Evolutionary conservation across 108 stramenopile genomes (phyloP).

Genomic region (Cyclotella atomus): DNA sequence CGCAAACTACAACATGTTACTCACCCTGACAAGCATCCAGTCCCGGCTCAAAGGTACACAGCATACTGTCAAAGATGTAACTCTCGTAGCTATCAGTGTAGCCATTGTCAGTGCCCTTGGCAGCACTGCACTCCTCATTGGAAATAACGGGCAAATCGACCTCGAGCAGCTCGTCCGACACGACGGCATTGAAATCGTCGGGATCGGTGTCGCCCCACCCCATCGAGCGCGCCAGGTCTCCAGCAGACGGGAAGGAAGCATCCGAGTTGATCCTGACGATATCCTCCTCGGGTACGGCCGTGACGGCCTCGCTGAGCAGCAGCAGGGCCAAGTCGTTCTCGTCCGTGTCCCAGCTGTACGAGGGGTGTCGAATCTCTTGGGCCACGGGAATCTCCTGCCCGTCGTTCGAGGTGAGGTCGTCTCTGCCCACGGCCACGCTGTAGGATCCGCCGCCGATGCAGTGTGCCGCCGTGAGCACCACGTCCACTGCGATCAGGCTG

Average conservation of each 20-base stretch:
- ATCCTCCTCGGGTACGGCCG: not conserved
- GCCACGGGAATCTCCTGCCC: not conserved
- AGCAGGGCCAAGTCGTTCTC: constrained; percentile 51
- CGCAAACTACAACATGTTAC: no score
- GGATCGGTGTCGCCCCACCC: constrained; percentile 14
- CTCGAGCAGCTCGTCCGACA: constrained; percentile 26
- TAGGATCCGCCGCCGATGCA: not conserved
- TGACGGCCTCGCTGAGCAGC: constrained; percentile 11
- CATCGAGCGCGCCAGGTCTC: not conserved
- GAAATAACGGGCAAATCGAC: constrained; percentile 47
- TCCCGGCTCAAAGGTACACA: constrained; percentile 7
- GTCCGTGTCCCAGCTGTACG: constrained; percentile 17
- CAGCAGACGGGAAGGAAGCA: not conserved
- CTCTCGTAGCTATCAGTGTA: constrained; percentile 8
- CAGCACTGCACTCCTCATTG: constrained; percentile 38
- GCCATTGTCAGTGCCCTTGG: constrained; percentile 1
- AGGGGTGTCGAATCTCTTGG: constrained; percentile 31
- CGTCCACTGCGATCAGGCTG: constrained; percentile 19
- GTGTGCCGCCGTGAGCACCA: constrained; percentile 25
- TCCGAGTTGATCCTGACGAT: constrained; percentile 25
- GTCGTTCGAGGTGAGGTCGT: not conserved
- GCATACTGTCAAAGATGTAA: constrained; percentile 19
- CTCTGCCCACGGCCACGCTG: not conserved
- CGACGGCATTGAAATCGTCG: not conserved
- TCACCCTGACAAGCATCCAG: constrained; percentile 36